Evolutionary conservation across 805 yeast species (phyloP).

Genomic region (Yarrowia hollandica): DNA sequence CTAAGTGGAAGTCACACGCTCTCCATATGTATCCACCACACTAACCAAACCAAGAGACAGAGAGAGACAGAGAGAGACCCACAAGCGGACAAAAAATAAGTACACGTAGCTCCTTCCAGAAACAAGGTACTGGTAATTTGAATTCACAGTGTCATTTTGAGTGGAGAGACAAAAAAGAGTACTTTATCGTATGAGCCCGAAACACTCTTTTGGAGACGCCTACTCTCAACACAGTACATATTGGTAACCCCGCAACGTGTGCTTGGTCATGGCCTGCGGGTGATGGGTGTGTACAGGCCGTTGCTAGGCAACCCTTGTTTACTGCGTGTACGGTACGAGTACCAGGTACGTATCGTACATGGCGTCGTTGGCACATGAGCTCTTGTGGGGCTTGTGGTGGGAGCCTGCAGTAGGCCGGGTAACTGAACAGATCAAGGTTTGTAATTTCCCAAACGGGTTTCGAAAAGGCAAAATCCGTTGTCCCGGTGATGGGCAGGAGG

Average conservation of each 20-base stretch:
- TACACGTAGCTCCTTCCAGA: conserved; percentile 23
- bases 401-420: conserved; percentile 8
- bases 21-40: neutral
- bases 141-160: too few relatives aligned
- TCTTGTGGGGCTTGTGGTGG: conserved; percentile 2
- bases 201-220: too few relatives aligned
- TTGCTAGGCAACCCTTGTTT: conserved; percentile 25
- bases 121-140: neutral
- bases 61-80: too few relatives aligned
- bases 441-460: conserved; percentile 6
- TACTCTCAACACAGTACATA: too few relatives aligned
- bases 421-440: conserved; percentile 12
- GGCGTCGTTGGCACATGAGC: too few relatives aligned
- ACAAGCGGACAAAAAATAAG: neutral
- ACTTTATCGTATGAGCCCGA: too few relatives aligned
- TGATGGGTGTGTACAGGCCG: neutral
- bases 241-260: too few relatives aligned
- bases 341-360: too few relatives aligned
- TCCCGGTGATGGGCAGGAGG: neutral
- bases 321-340: too few relatives aligned
- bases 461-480: neutral
- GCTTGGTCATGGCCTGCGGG: too few relatives aligned
- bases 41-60: too few relatives aligned
- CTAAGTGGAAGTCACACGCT: conserved; percentile 22
- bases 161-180: too few relatives aligned